These are phyloP conservation scores for Thielaviopsis populi DNA, from an alignment of 2,329 filamentous ascomycete genomes.

Conservation along the genomic window DNA sequence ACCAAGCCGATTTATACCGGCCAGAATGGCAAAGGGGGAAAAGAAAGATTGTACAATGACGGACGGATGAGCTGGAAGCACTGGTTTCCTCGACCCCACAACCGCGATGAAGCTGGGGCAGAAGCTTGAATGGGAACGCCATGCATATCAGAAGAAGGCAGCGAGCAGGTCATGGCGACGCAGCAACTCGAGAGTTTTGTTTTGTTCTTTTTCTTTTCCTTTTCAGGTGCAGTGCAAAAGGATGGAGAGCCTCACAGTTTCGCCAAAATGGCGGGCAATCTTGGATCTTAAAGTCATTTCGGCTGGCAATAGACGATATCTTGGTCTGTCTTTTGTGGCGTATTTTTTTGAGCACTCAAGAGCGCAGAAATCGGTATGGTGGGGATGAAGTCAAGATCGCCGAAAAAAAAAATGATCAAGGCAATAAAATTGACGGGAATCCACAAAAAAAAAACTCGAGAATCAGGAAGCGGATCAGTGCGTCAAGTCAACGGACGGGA, in stretches of 20 bases:
- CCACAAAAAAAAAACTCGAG: background rate
- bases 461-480: background rate
- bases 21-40: background rate
- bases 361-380: background rate
- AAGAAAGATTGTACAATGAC: background rate
- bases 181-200: background rate
- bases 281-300: conserved; percentile 23
- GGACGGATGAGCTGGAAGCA: background rate
- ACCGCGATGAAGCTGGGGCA: background rate
- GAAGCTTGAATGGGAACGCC: background rate
- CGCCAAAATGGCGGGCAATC: conserved; percentile 35
- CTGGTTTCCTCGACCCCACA: background rate
- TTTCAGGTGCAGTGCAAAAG: conserved; percentile 17
- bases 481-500: background rate
- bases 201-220: background rate
- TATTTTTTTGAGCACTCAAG: background rate
- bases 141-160: background rate
- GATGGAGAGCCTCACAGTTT: conserved; percentile 27
- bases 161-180: background rate
- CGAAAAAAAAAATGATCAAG: background rate
- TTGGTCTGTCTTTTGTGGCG: background rate
- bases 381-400: background rate
- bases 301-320: background rate
- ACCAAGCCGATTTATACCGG: background rate
- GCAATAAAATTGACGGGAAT: background rate